Percentiles rank a stretch among this genome's conserved stretches.
These are phyloP conservation scores for Silene latifolia DNA, from an alignment of 148 eudicot genomes.

Conservation along the genomic window DNA sequence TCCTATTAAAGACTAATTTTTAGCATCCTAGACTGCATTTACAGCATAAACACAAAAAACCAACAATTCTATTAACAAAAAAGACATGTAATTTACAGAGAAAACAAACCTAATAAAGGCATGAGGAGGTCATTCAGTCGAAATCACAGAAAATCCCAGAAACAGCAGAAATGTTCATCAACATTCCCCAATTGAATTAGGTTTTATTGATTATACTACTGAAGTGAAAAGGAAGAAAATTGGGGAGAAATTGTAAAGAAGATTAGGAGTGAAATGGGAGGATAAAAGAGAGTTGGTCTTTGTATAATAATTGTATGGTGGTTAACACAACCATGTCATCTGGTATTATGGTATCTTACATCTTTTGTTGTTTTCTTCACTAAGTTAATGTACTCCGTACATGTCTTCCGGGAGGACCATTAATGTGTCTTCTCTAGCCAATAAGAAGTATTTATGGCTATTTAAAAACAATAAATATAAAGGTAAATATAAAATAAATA, in stretches of 20 bases:
- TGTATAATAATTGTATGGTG: conserved; percentile 31
- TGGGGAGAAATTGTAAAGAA: conserved; percentile 2
- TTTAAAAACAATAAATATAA: no score
- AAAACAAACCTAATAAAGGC: conserved; percentile 72
- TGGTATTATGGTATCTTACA: not conserved
- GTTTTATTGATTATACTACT: not conserved
- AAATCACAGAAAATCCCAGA: conserved; percentile 25
- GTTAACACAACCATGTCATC: conserved; percentile 14
- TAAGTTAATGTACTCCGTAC: not conserved
- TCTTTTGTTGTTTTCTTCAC: not conserved
- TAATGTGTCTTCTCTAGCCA: no score
- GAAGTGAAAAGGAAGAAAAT: not conserved
- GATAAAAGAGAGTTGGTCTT: conserved; percentile 8
- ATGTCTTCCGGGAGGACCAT: no score
- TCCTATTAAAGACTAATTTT: conserved; percentile 6
- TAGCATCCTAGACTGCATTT: not conserved
- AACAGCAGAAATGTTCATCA: conserved; percentile 4
- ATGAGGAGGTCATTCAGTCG: conserved; percentile 77
- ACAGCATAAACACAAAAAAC: not conserved
- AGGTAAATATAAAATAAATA: no score
- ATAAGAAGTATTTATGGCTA: no score
- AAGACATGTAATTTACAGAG: not conserved
- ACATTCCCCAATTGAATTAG: conserved; percentile 4
- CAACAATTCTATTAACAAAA: no score
- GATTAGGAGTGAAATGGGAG: not conserved